These are phyloP conservation scores for Solanum hybrid DNA, from an alignment of 305 asterid genomes.

Conservation along the genomic window DNA sequence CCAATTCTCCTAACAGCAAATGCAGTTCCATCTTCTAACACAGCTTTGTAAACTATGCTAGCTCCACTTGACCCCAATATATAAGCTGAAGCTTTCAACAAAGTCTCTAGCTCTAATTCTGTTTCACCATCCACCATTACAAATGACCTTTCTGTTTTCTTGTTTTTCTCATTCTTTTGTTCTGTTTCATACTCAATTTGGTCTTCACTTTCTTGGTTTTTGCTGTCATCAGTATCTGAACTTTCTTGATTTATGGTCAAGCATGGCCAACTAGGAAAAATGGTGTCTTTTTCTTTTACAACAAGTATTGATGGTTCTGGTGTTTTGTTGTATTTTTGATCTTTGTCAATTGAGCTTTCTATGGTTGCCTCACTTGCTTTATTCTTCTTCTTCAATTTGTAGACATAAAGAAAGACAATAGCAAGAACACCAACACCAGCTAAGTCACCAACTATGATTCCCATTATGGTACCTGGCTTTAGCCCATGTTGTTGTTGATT, in stretches of 20 bases:
- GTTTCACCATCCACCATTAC: constrained; percentile 83
- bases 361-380: constrained; percentile 10
- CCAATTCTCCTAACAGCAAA: constrained; percentile 85
- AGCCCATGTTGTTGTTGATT: constrained; percentile 30
- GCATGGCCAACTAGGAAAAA: constrained; percentile 42
- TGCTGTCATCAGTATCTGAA: constrained; percentile 42
- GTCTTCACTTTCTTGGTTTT: background rate
- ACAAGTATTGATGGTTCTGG: constrained; percentile 16
- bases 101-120: constrained; percentile 49
- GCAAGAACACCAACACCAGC: constrained; percentile 67
- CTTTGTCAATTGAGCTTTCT: constrained; percentile 14
- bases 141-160: constrained; percentile 22
- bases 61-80: constrained; percentile 70
- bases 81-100: constrained; percentile 81
- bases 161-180: constrained; percentile 2
- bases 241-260: constrained; percentile 14
- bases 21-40: constrained; percentile 55
- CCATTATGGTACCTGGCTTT: constrained; percentile 54
- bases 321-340: constrained; percentile 23
- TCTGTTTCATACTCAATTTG: background rate
- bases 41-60: constrained; percentile 74
- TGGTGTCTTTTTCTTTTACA: constrained; percentile 28
- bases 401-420: constrained; percentile 32
- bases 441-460: constrained; percentile 52
- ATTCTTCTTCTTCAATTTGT: constrained; percentile 37